Percentiles rank a stretch among this genome's conserved stretches.
phyloP scores from a whole-genome alignment of 495 filamentous ascomycete genomes.

The Penicillium cinerascens region DNA sequence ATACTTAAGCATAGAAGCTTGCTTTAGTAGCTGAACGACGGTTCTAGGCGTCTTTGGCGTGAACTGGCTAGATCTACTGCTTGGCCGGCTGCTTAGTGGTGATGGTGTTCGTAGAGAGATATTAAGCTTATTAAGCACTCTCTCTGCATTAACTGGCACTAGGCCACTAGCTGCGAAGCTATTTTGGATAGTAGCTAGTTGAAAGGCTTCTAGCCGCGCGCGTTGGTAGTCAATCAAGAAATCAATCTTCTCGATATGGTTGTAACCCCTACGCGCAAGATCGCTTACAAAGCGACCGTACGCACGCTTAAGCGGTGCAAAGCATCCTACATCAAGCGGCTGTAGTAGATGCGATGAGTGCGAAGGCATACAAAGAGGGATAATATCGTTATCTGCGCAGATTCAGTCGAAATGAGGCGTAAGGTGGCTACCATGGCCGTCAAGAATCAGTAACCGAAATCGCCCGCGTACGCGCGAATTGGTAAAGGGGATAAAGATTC shows the following conservation, averaged over 20 bases:
- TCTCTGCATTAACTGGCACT: conserved; percentile 6
- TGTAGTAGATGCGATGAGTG: conserved; percentile 27
- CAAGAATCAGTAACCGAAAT: conserved; percentile 23
- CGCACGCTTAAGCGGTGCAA: no score
- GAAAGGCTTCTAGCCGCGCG: conserved; percentile 6
- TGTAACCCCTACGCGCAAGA: neutral
- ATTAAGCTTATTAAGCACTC: conserved; percentile 12
- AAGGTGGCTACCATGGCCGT: conserved; percentile 23
- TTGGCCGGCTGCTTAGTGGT: conserved; percentile 7
- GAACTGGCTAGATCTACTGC: neutral
- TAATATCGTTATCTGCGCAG: conserved; percentile 18
- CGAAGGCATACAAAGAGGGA: conserved; percentile 20
- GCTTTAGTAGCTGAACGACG: no score
- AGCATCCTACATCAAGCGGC: conserved; percentile 29
- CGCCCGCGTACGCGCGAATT: conserved; percentile 2
- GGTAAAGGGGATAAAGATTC: conserved; percentile 2
- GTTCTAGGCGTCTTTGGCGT: no score
- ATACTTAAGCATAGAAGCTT: no score
- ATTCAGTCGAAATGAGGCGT: conserved; percentile 20
- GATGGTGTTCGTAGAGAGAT: conserved; percentile 9
- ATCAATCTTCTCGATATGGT: conserved; percentile 18
- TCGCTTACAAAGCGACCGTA: conserved; percentile 20
- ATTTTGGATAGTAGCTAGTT: conserved; percentile 1
- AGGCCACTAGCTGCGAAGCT: conserved; percentile 8
- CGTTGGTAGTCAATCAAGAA: conserved; percentile 1